phyloP scores from a whole-genome alignment of 805 yeast species.

The Metschnikowia aberdeeniae region DNA sequence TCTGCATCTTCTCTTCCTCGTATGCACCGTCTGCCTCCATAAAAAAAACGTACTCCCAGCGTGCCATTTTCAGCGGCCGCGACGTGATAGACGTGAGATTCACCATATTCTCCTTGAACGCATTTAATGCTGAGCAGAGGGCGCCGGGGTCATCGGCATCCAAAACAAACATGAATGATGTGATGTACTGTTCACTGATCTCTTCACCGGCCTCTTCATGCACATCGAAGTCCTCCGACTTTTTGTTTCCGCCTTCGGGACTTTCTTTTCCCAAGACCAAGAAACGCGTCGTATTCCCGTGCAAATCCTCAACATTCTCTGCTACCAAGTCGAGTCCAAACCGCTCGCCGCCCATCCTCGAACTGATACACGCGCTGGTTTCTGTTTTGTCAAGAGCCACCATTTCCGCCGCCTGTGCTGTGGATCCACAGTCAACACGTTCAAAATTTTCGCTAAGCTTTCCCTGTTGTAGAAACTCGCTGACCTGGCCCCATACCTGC shows the following conservation, averaged over 20 bases:
- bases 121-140: conserved; percentile 58
- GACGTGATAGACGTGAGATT: conserved; percentile 72
- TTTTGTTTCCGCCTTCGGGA: conserved; percentile 1
- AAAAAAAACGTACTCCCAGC: conserved; percentile 83
- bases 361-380: conserved; percentile 38
- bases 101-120: conserved; percentile 51
- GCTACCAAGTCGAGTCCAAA: conserved; percentile 11
- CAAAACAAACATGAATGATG: conserved; percentile 63
- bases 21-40: conserved; percentile 58
- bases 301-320: conserved; percentile 61
- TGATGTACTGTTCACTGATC: conserved; percentile 24
- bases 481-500: conserved; percentile 95
- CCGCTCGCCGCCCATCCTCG: conserved; percentile 15
- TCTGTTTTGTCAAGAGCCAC: conserved; percentile 38
- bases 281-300: conserved; percentile 82
- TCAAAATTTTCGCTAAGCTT: conserved; percentile 35
- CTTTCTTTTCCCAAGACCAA: conserved; percentile 34
- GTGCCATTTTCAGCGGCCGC: conserved; percentile 61
- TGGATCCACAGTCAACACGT: conserved; percentile 67
- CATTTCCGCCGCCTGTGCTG: conserved; percentile 78
- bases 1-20: conserved; percentile 23
- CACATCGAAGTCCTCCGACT: neutral
- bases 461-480: conserved; percentile 45
- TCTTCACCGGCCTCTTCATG: neutral
- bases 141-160: conserved; percentile 69